Base-by-base conservation (phyloP, 2,329 filamentous ascomycete genomes). In the Fusarium foetens region DNA sequence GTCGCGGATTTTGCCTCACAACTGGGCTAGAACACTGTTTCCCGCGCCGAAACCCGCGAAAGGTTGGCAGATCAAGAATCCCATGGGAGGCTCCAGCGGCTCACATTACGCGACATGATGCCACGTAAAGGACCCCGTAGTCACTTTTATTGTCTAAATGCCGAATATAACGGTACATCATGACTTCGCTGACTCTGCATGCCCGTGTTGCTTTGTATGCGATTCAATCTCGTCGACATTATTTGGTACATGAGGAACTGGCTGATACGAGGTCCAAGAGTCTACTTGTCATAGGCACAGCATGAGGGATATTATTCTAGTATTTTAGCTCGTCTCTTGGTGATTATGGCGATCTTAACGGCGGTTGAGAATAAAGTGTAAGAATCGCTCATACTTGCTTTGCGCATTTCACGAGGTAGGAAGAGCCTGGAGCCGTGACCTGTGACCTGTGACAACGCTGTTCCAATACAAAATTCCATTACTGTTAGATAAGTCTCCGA, bases 151-250 rank as follows among this genome's bases (percentile, higher is more conserved):
- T 17, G 5, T 9, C 14, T 38, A 7, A 9, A 9, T 53, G 1
- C 16, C 11, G 2, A 8, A 9, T 17, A 38, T 13, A 5, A 8
- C 9, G 5, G 1, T 52, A 17, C 2, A 19, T 3, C 2, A 7
- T 10, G 11, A 8, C 4, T 14, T 25, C n/a, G 7, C 9, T 21
- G 29, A 11, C 17, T 35, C 6, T 14, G 23, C 8, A 25, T 25
- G 13, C n/a, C 8, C 17, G 17, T 46, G 17, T 6, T 19, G 29
- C n/a, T 25, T 4, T 14, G 4, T 6, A 35, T 25, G 12, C 17
- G 17, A 35, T 14, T 21, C 12, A 19, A 33, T 14, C 6, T 19
- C 13, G 12, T 51, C 9, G 31, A 19, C 8, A 4, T 8, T 8
- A 13, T 51, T 4, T 25, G 5, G 16, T 35, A 16, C 16, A 6